Evolutionary conservation across 495 filamentous ascomycete species (phyloP).

Genomic region (Entonaema liquescens): DNA sequence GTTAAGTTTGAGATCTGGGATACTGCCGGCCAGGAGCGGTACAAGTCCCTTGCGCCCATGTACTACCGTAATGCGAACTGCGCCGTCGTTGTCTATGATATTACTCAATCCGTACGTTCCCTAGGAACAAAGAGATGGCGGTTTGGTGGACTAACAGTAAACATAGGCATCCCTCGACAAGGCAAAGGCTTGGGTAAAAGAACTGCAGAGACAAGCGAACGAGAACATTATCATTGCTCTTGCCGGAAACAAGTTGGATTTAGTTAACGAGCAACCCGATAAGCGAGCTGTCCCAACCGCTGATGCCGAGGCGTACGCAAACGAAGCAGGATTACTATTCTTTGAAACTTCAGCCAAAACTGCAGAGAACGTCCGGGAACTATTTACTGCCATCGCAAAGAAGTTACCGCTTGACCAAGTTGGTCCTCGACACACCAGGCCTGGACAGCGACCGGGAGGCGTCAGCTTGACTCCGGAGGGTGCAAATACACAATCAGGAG

Average conservation of each 20-base stretch:
- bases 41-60: conserved; percentile 98
- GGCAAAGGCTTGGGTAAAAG: conserved; percentile 99
- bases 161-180: conserved; percentile 92
- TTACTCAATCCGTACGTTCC: conserved; percentile 89
- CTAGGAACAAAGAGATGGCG: conserved; percentile 11
- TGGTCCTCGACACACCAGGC: conserved; percentile 81
- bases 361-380: conserved; percentile 89
- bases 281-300: conserved; percentile 89
- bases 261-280: conserved; percentile 87
- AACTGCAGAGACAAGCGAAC: conserved; percentile 97
- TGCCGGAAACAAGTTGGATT: conserved; percentile 96
- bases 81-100: conserved; percentile 98
- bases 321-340: conserved; percentile 91
- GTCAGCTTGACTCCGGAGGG: conserved; percentile 83
- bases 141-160: conserved; percentile 9
- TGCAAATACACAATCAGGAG: conserved; percentile 75
- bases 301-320: conserved; percentile 94
- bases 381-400: conserved; percentile 98
- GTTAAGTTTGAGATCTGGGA: conserved; percentile 99
- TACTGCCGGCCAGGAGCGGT: conserved; percentile 96
- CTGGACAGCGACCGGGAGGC: conserved; percentile 74
- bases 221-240: conserved; percentile 99
- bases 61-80: conserved; percentile 99
- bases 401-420: conserved; percentile 95
- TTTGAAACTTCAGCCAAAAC: conserved; percentile 99